Conservation (phyloP, 371 early-diverging fungal species). For the Gilbertella persicaria region DNA sequence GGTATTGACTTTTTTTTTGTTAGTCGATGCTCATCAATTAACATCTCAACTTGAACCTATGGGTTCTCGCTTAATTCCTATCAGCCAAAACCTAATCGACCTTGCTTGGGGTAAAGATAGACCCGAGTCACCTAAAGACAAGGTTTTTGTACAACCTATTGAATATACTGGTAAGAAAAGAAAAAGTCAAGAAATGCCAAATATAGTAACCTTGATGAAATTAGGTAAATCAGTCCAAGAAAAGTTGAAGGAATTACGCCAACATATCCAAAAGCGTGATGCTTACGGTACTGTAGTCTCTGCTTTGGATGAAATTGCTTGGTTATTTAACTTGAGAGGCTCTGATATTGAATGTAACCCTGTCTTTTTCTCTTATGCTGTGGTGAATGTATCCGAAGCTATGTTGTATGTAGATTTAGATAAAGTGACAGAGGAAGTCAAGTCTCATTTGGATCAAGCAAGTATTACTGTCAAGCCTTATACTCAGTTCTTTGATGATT, state of each 20-base stretch:
- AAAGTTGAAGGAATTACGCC: conserved; percentile 67
- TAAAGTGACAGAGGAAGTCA: conserved; percentile 69
- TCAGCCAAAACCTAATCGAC: conserved; percentile 81
- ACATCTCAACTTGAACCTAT: conserved; percentile 52
- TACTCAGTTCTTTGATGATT: conserved; percentile 72
- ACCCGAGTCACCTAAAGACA: conserved; percentile 69
- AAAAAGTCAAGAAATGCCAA: conserved; percentile 10
- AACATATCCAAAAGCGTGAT: conserved; percentile 60
- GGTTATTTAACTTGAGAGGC: conserved; percentile 98
- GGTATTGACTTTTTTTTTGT: too few relatives aligned
- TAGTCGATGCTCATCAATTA: conserved; percentile 65
- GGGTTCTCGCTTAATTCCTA: conserved; percentile 59
- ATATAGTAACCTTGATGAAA: too few relatives aligned
- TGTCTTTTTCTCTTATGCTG: conserved; percentile 95
- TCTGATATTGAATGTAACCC: conserved; percentile 97
- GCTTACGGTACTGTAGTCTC: conserved; percentile 78
- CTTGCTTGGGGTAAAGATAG: conserved; percentile 73
- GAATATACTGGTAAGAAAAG: conserved; percentile 69
- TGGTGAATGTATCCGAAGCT: conserved; percentile 70
- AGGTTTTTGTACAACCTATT: conserved; percentile 65
- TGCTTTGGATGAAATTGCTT: conserved; percentile 93
- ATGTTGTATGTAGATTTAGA: conserved; percentile 80
- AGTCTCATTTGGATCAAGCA: conserved; percentile 46
- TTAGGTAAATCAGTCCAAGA: conserved; percentile 48
- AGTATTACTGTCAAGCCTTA: conserved; percentile 68